Percentiles rank a stretch among this genome's conserved stretches.
Evolutionary conservation across 805 yeast species (phyloP).

Genomic region (Saccharomyces jurei): DNA sequence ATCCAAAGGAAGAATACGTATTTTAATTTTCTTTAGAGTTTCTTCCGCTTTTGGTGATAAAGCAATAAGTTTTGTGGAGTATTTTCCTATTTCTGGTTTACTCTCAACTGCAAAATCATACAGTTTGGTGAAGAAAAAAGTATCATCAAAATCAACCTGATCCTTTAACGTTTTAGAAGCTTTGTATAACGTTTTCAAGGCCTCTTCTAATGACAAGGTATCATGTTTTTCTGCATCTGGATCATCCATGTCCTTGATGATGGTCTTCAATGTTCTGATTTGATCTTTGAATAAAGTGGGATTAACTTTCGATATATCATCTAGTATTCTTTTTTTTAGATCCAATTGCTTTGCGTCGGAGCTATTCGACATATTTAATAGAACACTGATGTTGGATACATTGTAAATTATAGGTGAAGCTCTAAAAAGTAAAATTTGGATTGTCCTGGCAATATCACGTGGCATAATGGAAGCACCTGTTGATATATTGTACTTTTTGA

Average conservation of each 20-base stretch:
- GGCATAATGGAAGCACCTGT: constrained; percentile 33
- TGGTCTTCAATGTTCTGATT: constrained; percentile 40
- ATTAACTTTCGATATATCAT: constrained; percentile 46
- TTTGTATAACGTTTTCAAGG: constrained; percentile 53
- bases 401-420: constrained; percentile 56
- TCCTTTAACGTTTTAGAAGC: constrained; percentile 46
- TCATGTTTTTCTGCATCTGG: constrained; percentile 12
- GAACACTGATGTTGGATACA: constrained; percentile 49
- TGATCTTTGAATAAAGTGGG: constrained; percentile 64
- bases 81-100: constrained; percentile 52
- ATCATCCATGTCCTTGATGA: constrained; percentile 23
- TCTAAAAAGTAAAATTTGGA: constrained; percentile 55
- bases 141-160: constrained; percentile 37
- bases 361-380: constrained; percentile 32
- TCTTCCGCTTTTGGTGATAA: constrained; percentile 38
- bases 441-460: constrained; percentile 42
- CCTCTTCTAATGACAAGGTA: constrained; percentile 27
- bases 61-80: constrained; percentile 51
- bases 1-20: constrained; percentile 44
- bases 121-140: constrained; percentile 37
- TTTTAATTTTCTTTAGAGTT: constrained; percentile 34
- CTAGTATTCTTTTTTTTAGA: constrained; percentile 44
- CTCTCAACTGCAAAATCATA: constrained; percentile 44
- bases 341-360: constrained; percentile 29
- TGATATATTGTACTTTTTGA: constrained; percentile 31